These are phyloP conservation scores for Hanseniaspora uvarum DNA, from an alignment of 1,139 yeast species.

Conservation along the genomic window DNA sequence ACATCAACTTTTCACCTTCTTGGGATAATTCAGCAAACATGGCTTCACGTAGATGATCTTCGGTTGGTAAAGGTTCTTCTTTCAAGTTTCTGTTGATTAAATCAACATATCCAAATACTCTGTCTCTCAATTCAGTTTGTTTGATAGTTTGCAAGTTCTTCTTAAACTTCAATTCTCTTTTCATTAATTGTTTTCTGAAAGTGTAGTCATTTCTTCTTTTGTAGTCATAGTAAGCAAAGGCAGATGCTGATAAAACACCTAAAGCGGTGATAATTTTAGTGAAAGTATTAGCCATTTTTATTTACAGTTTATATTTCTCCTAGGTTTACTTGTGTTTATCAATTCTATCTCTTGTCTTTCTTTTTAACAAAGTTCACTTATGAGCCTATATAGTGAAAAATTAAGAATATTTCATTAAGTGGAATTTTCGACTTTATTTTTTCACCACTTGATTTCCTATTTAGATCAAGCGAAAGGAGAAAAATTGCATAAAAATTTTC, in stretches of 20 bases:
- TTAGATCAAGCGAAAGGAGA: too few relatives aligned
- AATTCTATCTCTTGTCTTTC: too few relatives aligned
- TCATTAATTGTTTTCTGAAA: conserved; percentile 66
- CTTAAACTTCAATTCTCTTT: conserved; percentile 44
- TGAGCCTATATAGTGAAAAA: too few relatives aligned
- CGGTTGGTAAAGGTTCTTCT: conserved; percentile 67
- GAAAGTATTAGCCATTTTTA: conserved; percentile 27
- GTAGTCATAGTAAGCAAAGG: conserved; percentile 74
- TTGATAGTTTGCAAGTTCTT: conserved; percentile 24
- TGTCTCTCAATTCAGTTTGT: conserved; percentile 52
- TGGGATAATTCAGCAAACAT: conserved; percentile 56
- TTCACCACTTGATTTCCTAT: background rate
- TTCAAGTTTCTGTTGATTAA: conserved; percentile 55
- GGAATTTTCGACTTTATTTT: background rate
- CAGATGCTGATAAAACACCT: conserved; percentile 44
- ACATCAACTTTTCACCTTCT: conserved; percentile 63
- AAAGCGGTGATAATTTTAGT: conserved; percentile 40
- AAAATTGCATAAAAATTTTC: too few relatives aligned
- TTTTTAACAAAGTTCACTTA: too few relatives aligned
- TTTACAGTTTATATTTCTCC: conserved; percentile 20
- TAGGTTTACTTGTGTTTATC: too few relatives aligned
- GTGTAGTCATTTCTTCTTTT: conserved; percentile 72
- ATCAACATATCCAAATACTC: conserved; percentile 49
- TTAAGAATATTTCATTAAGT: too few relatives aligned
- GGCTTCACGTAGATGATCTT: conserved; percentile 49